These are phyloP conservation scores for Plantago ovata DNA, from an alignment of 257 asterid species.

Conservation along the genomic window DNA sequence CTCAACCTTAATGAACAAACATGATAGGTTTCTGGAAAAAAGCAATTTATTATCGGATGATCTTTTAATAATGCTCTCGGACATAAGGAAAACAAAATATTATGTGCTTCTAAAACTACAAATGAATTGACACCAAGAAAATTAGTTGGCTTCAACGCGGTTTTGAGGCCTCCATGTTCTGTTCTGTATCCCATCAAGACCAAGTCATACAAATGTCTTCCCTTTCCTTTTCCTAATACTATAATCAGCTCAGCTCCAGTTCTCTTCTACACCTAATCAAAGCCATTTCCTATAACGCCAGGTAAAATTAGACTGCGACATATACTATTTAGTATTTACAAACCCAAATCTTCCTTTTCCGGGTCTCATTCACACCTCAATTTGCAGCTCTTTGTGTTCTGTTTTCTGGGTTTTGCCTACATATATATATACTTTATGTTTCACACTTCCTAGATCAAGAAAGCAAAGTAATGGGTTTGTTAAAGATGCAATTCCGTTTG, in stretches of 20 bases:
- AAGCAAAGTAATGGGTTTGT: conserved; percentile 26
- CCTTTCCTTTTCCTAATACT: not conserved
- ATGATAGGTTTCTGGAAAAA: too few relatives aligned
- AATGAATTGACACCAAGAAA: not conserved
- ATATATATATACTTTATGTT: conserved; percentile 1
- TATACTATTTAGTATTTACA: not conserved
- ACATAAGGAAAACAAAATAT: too few relatives aligned
- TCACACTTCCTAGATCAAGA: conserved; percentile 13
- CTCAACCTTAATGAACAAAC: too few relatives aligned
- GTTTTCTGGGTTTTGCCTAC: not conserved
- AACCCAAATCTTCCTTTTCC: not conserved
- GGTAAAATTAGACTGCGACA: not conserved
- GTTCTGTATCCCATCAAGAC: not conserved
- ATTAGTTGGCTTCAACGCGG: conserved; percentile 19
- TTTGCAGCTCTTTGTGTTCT: not conserved
- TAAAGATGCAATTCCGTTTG: conserved; percentile 22
- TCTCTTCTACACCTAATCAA: not conserved
- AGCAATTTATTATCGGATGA: too few relatives aligned
- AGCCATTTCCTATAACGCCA: not conserved
- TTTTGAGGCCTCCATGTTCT: not conserved
- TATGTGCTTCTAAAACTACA: too few relatives aligned
- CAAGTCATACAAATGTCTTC: not conserved
- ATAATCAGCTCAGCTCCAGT: not conserved
- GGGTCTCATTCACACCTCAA: too few relatives aligned
- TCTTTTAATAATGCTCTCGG: too few relatives aligned